Conservation (phyloP, 2,329 filamentous ascomycete genomes). For the Fusarium decemcellulare region DNA sequence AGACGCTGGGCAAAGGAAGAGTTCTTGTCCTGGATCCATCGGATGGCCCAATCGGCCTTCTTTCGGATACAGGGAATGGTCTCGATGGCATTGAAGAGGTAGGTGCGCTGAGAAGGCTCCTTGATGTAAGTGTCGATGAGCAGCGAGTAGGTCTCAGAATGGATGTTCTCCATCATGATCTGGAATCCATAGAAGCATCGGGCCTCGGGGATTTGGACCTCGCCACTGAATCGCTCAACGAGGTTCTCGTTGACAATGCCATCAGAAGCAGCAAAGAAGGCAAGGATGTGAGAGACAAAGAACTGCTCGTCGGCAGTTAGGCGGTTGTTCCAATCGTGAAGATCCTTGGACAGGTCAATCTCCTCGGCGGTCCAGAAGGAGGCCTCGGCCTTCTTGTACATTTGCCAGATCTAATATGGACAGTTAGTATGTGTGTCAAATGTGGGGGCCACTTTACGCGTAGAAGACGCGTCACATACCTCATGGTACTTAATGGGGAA, state of each 20-base stretch:
- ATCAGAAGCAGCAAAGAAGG: slow-evolving; percentile 98
- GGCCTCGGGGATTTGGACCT: slow-evolving; percentile 97
- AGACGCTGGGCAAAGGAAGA: slow-evolving; percentile 97
- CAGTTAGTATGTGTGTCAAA: slow-evolving; percentile 55
- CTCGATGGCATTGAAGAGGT: slow-evolving; percentile 98
- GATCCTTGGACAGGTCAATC: slow-evolving; percentile 98
- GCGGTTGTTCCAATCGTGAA: slow-evolving; percentile 99
- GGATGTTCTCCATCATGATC: slow-evolving; percentile 99
- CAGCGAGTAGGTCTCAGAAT: slow-evolving; percentile 99
- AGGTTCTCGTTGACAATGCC: slow-evolving; percentile 99
- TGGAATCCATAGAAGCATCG: slow-evolving; percentile 99
- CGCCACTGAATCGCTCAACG: slow-evolving; percentile 95
- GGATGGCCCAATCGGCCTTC: slow-evolving; percentile 98
- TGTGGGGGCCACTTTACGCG: slow-evolving; percentile 75
- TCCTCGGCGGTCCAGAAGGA: slow-evolving; percentile 99
- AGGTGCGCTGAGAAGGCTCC: slow-evolving; percentile 92
- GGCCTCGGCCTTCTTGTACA: slow-evolving; percentile 99
- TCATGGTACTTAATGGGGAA: slow-evolving; percentile 99
- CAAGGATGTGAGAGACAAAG: slow-evolving; percentile 98
- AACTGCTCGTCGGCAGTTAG: slow-evolving; percentile 97
- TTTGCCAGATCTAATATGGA: slow-evolving; percentile 90
- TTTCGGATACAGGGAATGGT: slow-evolving; percentile 98
- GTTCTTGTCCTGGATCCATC: slow-evolving; percentile 94
- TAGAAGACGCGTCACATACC: slow-evolving; percentile 76
- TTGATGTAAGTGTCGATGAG: slow-evolving; percentile 99